These are phyloP conservation scores for Berkeleyomyces basicola DNA, from an alignment of 2,329 filamentous ascomycete genomes.

Conservation along the genomic window DNA sequence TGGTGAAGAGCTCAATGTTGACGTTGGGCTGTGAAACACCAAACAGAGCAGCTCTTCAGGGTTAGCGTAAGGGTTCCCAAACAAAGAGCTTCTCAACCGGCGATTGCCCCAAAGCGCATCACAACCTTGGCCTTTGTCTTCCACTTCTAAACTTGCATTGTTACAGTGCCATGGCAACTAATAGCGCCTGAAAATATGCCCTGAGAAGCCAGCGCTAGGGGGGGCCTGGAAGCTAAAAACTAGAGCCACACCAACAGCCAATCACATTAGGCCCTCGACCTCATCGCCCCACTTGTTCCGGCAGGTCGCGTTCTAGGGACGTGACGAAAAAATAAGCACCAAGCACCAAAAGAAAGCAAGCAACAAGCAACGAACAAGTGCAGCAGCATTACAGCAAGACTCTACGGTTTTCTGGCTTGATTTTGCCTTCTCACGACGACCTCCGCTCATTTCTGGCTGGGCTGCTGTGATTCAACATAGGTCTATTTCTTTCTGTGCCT, in stretches of 20 bases:
- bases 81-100: background rate
- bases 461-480: background rate
- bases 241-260: background rate
- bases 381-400: background rate
- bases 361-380: background rate
- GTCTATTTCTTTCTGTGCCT: background rate
- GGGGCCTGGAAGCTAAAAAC: background rate
- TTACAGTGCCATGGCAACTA: background rate
- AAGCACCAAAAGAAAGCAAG: background rate
- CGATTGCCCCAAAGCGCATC: too few species aligned
- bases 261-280: background rate
- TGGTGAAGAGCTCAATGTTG: background rate
- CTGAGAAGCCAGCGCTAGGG: background rate
- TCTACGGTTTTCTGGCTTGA: background rate
- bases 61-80: background rate
- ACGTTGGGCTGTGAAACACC: background rate
- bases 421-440: background rate
- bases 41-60: background rate
- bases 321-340: constrained; percentile 7
- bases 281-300: background rate
- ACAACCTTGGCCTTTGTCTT: too few species aligned
- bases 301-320: constrained; percentile 5
- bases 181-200: background rate
- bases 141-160: too few species aligned
- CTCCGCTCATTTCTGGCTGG: background rate